A percentile compares a stretch with the other conserved stretches of the same genome.
phyloP scores from a whole-genome alignment of 805 yeast genomes.

The Yarrowia divulgata region DNA sequence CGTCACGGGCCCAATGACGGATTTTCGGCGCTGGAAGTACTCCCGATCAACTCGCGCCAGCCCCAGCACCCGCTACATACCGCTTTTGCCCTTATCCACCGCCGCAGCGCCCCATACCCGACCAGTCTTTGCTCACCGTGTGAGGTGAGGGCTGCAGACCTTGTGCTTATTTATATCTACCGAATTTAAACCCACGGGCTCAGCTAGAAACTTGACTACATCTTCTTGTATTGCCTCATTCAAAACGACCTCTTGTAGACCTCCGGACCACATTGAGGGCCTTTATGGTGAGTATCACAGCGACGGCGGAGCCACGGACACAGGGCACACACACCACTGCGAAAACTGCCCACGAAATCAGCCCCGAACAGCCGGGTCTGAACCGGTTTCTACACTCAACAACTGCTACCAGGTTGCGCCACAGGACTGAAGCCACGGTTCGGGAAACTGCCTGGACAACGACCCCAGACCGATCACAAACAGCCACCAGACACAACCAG shows the following conservation, averaged over 20 bases:
- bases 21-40: neutral
- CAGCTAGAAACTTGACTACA: conserved; percentile 35
- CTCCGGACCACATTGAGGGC: conserved; percentile 38
- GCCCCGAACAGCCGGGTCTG: neutral
- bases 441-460: neutral
- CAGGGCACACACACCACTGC: neutral
- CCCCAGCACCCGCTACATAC: neutral
- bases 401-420: neutral
- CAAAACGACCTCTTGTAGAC: conserved; percentile 27
- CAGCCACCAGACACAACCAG: neutral
- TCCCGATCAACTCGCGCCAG: neutral
- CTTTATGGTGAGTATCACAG: conserved; percentile 36
- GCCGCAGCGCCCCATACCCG: neutral
- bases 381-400: conserved; percentile 4
- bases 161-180: conserved; percentile 39
- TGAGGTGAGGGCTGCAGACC: conserved; percentile 39
- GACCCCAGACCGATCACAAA: neutral
- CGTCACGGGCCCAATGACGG: neutral
- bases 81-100: conserved; percentile 16
- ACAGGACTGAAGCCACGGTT: neutral
- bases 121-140: conserved; percentile 1
- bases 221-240: conserved; percentile 36
- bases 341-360: neutral
- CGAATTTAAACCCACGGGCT: conserved; percentile 39
- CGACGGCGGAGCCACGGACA: neutral